These are phyloP conservation scores for Exsudoporus floridanus DNA, from an alignment of 1,284 basidiomycete genomes.

Conservation along the genomic window DNA sequence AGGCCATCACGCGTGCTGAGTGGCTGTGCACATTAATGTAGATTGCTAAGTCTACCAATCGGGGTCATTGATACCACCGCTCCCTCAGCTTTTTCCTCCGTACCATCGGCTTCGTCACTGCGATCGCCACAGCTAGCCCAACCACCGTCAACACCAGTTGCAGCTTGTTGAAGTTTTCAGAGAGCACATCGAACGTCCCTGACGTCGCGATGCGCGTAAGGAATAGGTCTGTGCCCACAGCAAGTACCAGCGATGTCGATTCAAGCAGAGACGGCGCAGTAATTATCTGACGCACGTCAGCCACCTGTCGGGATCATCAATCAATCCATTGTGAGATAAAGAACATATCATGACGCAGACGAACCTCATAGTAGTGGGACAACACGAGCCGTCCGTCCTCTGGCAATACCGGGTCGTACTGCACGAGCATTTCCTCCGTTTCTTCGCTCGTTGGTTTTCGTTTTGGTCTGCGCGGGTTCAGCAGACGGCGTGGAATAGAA, in stretches of 20 bases:
- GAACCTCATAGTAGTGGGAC: constrained; percentile 76
- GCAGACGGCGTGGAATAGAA: constrained; percentile 68
- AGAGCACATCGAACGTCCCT: constrained; percentile 91
- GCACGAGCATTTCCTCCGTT: constrained; percentile 81
- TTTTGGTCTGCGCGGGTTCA: constrained; percentile 85
- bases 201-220: constrained; percentile 81
- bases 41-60: not conserved
- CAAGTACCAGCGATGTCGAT: constrained; percentile 88
- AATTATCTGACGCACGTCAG: constrained; percentile 63
- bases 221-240: constrained; percentile 87
- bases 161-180: constrained; percentile 88
- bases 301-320: constrained; percentile 46
- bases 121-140: constrained; percentile 71
- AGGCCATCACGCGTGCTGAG: constrained; percentile 14
- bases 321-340: not conserved
- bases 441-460: constrained; percentile 78
- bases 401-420: constrained; percentile 80
- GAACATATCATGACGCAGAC: constrained; percentile 15
- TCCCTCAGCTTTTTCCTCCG: constrained; percentile 60
- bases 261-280: constrained; percentile 86
- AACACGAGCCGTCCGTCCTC: constrained; percentile 74
- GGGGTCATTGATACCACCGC: constrained; percentile 65
- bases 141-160: constrained; percentile 86
- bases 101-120: constrained; percentile 76
- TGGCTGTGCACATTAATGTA: constrained; percentile 8